A percentile compares a stretch with the other conserved stretches of the same genome.
Conservation (phyloP, 805 yeast species). For the Wickerhamia fluorescens region DNA sequence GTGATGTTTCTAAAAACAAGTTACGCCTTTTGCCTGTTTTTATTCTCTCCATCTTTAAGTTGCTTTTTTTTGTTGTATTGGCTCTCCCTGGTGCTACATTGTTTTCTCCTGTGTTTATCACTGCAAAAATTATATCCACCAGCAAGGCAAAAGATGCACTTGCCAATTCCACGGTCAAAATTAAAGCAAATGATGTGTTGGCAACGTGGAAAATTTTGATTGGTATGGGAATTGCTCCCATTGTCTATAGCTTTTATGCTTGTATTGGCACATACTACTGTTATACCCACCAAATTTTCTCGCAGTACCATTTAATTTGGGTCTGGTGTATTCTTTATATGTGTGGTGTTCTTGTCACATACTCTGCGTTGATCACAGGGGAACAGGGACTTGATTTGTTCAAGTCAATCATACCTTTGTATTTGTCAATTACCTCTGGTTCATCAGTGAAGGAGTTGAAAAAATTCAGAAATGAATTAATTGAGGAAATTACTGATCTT, state of each 20-base stretch:
- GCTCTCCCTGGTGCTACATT: slow-evolving; percentile 85
- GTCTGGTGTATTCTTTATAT: slow-evolving; percentile 44
- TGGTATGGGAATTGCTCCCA: slow-evolving; percentile 82
- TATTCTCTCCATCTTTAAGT: slow-evolving; percentile 48
- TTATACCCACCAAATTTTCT: slow-evolving; percentile 11
- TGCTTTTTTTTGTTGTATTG: slow-evolving; percentile 49
- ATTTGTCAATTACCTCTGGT: slow-evolving; percentile 55
- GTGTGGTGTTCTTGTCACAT: slow-evolving; percentile 68
- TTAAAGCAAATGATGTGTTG: slow-evolving; percentile 86
- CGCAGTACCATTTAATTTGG: slow-evolving; percentile 24
- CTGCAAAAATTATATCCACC: slow-evolving; percentile 67
- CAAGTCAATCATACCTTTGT: slow-evolving; percentile 77
- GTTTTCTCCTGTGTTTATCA: slow-evolving; percentile 81
- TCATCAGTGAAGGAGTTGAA: slow-evolving; percentile 53
- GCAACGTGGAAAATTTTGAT: slow-evolving; percentile 97
- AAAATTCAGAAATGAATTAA: slow-evolving; percentile 51
- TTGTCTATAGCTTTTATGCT: slow-evolving; percentile 77
- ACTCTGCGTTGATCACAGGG: slow-evolving; percentile 86
- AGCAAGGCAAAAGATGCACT: slow-evolving; percentile 73
- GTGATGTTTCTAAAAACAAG: slow-evolving; percentile 41
- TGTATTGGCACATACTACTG: slow-evolving; percentile 42
- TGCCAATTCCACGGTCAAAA: slow-evolving; percentile 81
- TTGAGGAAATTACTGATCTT: slow-evolving; percentile 66
- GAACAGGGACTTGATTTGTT: slow-evolving; percentile 88
- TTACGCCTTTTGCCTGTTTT: slow-evolving; percentile 46